phyloP scores from a whole-genome alignment of 1,284 basidiomycete species.

The Erythrobasidium hasegawianum region DNA sequence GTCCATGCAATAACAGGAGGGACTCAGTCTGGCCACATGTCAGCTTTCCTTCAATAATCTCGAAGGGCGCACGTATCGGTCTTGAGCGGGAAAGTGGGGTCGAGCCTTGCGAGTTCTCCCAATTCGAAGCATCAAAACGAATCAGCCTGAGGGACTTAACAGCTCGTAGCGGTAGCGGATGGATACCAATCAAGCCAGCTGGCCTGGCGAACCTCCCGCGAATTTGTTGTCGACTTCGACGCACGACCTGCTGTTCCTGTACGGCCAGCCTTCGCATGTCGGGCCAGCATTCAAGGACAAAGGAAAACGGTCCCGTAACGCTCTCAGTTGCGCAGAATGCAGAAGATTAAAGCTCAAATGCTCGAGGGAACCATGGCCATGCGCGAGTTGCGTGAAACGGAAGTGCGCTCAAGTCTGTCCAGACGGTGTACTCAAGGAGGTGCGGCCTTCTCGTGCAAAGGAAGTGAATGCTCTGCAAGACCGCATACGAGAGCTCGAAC shows the following conservation, averaged over 20 bases:
- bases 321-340: constrained; percentile 53
- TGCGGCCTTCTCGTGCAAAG: constrained; percentile 27
- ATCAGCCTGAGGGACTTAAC: no score
- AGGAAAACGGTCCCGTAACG: constrained; percentile 30
- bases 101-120: no score
- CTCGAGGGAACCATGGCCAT: constrained; percentile 57
- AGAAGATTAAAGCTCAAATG: constrained; percentile 62
- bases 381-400: constrained; percentile 43
- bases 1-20: no score
- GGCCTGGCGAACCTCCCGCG: constrained; percentile 28
- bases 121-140: no score
- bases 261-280: not conserved
- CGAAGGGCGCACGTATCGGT: no score
- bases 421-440: constrained; percentile 32
- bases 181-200: constrained; percentile 26
- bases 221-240: constrained; percentile 16
- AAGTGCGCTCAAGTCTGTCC: constrained; percentile 35
- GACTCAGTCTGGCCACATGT: no score
- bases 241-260: constrained; percentile 21
- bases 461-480: constrained; percentile 14
- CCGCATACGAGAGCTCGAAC: constrained; percentile 30
- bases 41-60: no score
- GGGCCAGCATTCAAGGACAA: constrained; percentile 3
- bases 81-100: no score
- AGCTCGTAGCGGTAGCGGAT: not conserved